phyloP scores from a whole-genome alignment of 176 grass and related monocot species.

The Avena eriantha region DNA sequence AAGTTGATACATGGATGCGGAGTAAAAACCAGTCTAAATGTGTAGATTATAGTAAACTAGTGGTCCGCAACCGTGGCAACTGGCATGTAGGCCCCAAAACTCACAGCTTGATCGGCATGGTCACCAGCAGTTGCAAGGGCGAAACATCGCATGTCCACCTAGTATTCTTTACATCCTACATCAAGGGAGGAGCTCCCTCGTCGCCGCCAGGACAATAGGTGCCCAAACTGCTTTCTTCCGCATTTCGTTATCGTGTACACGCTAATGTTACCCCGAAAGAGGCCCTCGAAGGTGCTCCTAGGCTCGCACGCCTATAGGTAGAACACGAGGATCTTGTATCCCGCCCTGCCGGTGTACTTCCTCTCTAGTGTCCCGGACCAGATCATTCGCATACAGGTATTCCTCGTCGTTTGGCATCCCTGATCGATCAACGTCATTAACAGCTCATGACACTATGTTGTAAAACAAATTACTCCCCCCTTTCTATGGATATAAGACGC shows the following conservation, averaged over 20 bases:
- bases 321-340: conserved; percentile 75
- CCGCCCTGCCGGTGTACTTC: conserved; percentile 57
- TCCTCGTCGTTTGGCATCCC: conserved; percentile 69
- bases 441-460: neutral
- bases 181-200: conserved; percentile 37
- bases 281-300: conserved; percentile 83
- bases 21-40: too few relatives aligned
- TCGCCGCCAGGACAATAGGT: conserved; percentile 60
- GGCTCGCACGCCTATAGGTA: conserved; percentile 98
- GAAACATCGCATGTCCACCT: too few relatives aligned
- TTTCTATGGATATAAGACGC: too few relatives aligned
- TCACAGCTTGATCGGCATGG: neutral
- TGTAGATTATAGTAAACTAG: too few relatives aligned
- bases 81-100: neutral
- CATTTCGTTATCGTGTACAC: conserved; percentile 88
- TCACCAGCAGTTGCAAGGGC: too few relatives aligned
- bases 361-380: conserved; percentile 53
- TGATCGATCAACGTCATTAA: neutral
- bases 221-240: conserved; percentile 89
- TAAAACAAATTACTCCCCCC: too few relatives aligned
- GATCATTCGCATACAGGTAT: conserved; percentile 80
- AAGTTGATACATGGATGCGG: too few relatives aligned
- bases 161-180: too few relatives aligned
- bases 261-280: conserved; percentile 60
- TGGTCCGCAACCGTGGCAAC: neutral